Evolutionary conservation across 495 filamentous ascomycete species (phyloP), one percentile per base, ranked within the genome.

Genomic region (Physcia stellaris): DNA sequence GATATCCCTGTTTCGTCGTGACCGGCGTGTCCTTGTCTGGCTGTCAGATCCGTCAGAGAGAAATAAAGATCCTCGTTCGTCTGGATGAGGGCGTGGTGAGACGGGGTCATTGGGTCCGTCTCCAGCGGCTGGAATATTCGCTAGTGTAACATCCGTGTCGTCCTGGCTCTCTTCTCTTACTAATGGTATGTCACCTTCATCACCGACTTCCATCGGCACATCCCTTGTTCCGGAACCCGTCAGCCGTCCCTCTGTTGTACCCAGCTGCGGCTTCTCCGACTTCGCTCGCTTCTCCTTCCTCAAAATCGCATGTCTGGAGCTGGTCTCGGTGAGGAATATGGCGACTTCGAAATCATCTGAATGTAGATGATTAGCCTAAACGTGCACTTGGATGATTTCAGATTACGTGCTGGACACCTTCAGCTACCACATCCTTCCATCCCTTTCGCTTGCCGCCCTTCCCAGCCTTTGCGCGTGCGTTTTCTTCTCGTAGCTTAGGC

Each of bases 311-410:
- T 96, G 88, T 21, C 86, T 74, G n/a, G 83, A 84, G 17, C 77
- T 78, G 5, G 77, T 79, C 57, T 93, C 82, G 24, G 80, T 92
- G 48, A 98, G 71, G 61, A 95, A 98, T 43, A 96, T 77, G 13
- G 83, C 79, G 27, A 94, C 83, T 53, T 95, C 86, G 51, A 95
- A 98, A 35, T 92, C 87, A 63, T 94, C 90, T 92, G 54, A 24
- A n/a, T n/a, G n/a, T n/a, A n/a, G n/a, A n/a, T n/a, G n/a, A n/a
- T n/a, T n/a, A n/a, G n/a, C n/a, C n/a, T n/a, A n/a, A n/a, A n/a
- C n/a, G n/a, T n/a, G n/a, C n/a, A n/a, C n/a, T n/a, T n/a, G n/a
- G n/a, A n/a, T n/a, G n/a, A n/a, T n/a, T n/a, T n/a, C n/a, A n/a
- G n/a, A n/a, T n/a, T n/a, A n/a, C n/a, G n/a, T n/a, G n/a, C n/a